phyloP scores from a whole-genome alignment of 345 rosid genomes.

The Lagerstroemia speciosa region DNA sequence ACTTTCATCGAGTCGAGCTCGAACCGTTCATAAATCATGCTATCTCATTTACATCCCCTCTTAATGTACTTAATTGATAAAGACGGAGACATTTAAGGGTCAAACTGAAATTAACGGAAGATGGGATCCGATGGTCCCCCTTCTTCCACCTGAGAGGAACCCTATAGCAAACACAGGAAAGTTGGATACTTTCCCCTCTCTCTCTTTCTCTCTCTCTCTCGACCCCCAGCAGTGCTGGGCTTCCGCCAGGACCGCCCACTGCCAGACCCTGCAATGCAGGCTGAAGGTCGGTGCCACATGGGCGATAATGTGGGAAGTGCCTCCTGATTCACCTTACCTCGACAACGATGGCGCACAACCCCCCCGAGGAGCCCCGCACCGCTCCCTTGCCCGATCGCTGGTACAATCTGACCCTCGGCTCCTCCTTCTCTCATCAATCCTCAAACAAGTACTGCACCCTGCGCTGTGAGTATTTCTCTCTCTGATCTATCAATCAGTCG shows the following conservation, averaged over 20 bases:
- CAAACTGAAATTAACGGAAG: neutral
- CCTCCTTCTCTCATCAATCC: slow-evolving; percentile 52
- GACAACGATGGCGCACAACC: slow-evolving; percentile 45
- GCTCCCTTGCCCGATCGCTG: slow-evolving; percentile 73
- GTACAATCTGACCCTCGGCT: slow-evolving; percentile 66
- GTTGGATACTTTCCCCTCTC: slow-evolving; percentile 3
- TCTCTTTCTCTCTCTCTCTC: neutral
- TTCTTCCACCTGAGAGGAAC: neutral
- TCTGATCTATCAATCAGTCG: neutral
- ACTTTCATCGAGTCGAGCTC: no score
- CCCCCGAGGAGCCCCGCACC: slow-evolving; percentile 48
- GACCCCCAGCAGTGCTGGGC: neutral
- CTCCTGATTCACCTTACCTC: slow-evolving; percentile 1
- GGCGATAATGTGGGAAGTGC: neutral
- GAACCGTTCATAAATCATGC: no score
- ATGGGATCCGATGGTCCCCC: neutral
- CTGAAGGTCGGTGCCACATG: neutral
- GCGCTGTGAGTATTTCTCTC: slow-evolving; percentile 38
- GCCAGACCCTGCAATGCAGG: slow-evolving; percentile 17
- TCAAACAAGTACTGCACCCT: slow-evolving; percentile 62
- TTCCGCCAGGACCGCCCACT: neutral
- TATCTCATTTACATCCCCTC: no score
- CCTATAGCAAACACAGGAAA: neutral
- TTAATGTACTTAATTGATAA: neutral
- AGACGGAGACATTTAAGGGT: neutral